Conservation (phyloP, 805 yeast genomes). For the Lipomyces starkeyi region DNA sequence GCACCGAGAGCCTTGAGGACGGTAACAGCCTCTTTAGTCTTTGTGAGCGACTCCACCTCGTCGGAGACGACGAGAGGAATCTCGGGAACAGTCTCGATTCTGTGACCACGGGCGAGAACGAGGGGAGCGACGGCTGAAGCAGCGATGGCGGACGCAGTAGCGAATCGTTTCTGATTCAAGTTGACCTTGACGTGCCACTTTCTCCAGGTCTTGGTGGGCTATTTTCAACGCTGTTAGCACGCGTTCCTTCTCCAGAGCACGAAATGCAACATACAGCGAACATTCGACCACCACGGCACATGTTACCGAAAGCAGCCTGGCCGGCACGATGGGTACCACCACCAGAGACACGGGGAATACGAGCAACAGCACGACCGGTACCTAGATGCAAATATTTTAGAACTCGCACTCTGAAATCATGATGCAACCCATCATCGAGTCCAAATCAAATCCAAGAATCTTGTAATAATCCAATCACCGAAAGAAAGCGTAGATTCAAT, state of each 20-base stretch:
- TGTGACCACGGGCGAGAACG: conserved; percentile 99
- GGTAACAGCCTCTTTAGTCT: conserved; percentile 99
- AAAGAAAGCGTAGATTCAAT: neutral
- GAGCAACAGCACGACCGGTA: conserved; percentile 99
- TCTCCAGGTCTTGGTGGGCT: conserved; percentile 99
- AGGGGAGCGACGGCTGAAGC: conserved; percentile 98
- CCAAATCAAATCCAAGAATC: neutral
- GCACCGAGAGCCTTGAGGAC: conserved; percentile 98
- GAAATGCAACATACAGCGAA: conserved; percentile 62
- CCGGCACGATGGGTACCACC: conserved; percentile 99
- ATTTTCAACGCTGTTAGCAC: neutral
- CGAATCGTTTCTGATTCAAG: conserved; percentile 99
- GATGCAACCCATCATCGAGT: neutral
- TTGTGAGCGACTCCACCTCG: conserved; percentile 89
- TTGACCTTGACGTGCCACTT: conserved; percentile 99
- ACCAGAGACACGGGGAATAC: conserved; percentile 99
- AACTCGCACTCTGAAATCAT: neutral
- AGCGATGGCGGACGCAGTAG: conserved; percentile 99
- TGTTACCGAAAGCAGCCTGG: conserved; percentile 99
- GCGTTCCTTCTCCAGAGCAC: neutral
- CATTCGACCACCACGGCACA: conserved; percentile 99
- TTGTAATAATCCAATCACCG: neutral
- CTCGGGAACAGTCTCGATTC: conserved; percentile 97
- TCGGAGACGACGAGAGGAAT: conserved; percentile 96
- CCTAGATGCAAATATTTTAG: conserved; percentile 18